These are phyloP conservation scores for Cystobasidiaceae sp. DNA, from an alignment of 1,284 basidiomycete genomes.

Conservation along the genomic window DNA sequence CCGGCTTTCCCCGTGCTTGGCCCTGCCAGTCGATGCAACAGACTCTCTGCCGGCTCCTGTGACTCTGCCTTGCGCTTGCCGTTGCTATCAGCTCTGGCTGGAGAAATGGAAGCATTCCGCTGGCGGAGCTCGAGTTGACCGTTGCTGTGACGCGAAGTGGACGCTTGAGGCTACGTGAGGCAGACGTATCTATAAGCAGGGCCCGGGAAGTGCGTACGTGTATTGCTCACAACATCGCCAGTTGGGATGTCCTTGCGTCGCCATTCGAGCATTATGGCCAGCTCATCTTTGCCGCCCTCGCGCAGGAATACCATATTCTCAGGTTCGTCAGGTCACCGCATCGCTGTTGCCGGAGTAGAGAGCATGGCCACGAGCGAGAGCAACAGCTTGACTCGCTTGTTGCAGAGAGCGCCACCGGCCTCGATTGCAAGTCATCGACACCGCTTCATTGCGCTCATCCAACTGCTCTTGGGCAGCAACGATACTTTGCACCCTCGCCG, in stretches of 20 bases:
- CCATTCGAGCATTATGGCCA: conserved; percentile 13
- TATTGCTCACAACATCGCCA: neutral
- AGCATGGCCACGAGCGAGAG: neutral
- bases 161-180: neutral
- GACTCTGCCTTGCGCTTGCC: conserved; percentile 23
- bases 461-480: too few species aligned
- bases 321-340: neutral
- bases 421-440: too few species aligned
- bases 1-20: conserved; percentile 40
- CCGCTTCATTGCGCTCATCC: too few species aligned
- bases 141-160: neutral
- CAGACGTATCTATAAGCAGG: neutral
- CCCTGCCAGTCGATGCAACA: conserved; percentile 36
- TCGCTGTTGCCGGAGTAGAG: neutral
- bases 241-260: conserved; percentile 4
- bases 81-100: conserved; percentile 3
- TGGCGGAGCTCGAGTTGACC: neutral
- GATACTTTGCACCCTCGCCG: neutral
- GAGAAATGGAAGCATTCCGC: neutral
- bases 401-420: neutral
- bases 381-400: neutral
- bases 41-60: conserved; percentile 19
- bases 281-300: conserved; percentile 23
- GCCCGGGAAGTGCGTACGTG: neutral
- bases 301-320: conserved; percentile 24